Conservation (phyloP, 2,329 filamentous ascomycete genomes). For the Trichoderma pleuroti region DNA sequence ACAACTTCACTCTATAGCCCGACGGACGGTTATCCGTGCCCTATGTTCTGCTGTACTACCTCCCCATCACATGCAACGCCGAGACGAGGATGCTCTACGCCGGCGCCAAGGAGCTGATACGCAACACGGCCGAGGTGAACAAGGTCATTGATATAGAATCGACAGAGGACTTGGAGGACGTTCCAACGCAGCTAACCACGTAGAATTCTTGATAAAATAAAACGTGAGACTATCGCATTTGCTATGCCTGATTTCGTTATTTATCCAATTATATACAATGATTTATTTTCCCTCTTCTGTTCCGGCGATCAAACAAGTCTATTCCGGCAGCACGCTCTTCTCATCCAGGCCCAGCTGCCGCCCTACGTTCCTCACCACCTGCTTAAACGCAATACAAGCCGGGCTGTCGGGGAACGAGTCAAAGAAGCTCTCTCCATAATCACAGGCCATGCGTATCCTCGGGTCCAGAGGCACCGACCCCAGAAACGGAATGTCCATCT, state of each 20-base stretch:
- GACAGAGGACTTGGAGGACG: conserved; percentile 75
- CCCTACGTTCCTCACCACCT: conserved; percentile 72
- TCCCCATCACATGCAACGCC: conserved; percentile 85
- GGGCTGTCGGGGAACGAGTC: conserved; percentile 92
- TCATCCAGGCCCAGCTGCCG: conserved; percentile 61
- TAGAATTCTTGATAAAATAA: conserved; percentile 23
- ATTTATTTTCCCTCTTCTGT: background rate
- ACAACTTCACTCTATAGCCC: conserved; percentile 48
- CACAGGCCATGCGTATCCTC: conserved; percentile 91
- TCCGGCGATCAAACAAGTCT: conserved; percentile 4
- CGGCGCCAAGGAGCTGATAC: conserved; percentile 91
- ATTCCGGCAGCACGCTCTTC: conserved; percentile 47
- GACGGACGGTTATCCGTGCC: conserved; percentile 84
- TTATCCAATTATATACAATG: background rate
- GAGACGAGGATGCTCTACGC: conserved; percentile 92
- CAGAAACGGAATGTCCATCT: conserved; percentile 84
- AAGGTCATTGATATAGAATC: conserved; percentile 80
- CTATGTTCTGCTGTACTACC: conserved; percentile 92
- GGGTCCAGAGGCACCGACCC: conserved; percentile 90
- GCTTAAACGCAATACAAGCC: conserved; percentile 75
- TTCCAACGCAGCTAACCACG: conserved; percentile 61
- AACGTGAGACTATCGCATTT: background rate
- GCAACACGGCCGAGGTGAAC: conserved; percentile 86
- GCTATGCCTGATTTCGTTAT: conserved; percentile 10
- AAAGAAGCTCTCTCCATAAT: conserved; percentile 96